phyloP scores from a whole-genome alignment of 768 basidiomycete genomes.

The Lentinula aciculospora region DNA sequence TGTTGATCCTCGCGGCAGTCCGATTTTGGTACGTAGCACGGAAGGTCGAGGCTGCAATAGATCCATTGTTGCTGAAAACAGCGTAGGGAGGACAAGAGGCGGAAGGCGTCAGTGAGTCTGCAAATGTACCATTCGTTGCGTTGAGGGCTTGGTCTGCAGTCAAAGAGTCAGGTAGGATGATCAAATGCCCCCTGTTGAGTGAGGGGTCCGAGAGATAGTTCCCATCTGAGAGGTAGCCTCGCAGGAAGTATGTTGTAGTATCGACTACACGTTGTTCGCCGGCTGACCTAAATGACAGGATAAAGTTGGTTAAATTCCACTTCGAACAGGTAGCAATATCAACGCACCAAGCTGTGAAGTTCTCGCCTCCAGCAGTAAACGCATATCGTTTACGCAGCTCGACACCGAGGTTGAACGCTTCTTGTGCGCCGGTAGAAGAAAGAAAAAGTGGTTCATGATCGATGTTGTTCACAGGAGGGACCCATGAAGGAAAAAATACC shows the following conservation, averaged over 20 bases:
- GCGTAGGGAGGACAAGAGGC: slow-evolving; percentile 30
- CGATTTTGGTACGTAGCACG: slow-evolving; percentile 24
- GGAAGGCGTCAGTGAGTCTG: slow-evolving; percentile 37
- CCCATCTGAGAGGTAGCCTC: slow-evolving; percentile 37
- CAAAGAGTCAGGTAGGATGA: slow-evolving; percentile 30
- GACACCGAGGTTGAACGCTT: slow-evolving; percentile 35
- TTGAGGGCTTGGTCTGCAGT: neutral
- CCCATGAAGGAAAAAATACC: slow-evolving; percentile 35
- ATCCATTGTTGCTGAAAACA: slow-evolving; percentile 21
- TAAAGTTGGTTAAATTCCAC: neutral
- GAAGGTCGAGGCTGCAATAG: slow-evolving; percentile 20
- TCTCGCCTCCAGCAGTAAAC: slow-evolving; percentile 32
- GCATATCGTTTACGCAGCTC: slow-evolving; percentile 32
- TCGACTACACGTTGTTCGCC: slow-evolving; percentile 36
- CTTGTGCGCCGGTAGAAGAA: slow-evolving; percentile 30
- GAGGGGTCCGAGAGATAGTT: slow-evolving; percentile 25
- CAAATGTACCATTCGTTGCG: slow-evolving; percentile 31
- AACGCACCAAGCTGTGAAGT: slow-evolving; percentile 35
- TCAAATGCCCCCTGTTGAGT: slow-evolving; percentile 27
- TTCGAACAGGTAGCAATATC: neutral
- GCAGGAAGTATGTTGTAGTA: slow-evolving; percentile 32
- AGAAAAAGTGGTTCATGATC: slow-evolving; percentile 34
- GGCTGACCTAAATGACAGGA: slow-evolving; percentile 39
- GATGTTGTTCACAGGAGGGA: slow-evolving; percentile 31
- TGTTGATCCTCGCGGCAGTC: slow-evolving; percentile 30